Evolutionary conservation across 805 yeast genomes (phyloP), one percentile per base, ranked within the genome.

Genomic region (Candida odintsovae): DNA sequence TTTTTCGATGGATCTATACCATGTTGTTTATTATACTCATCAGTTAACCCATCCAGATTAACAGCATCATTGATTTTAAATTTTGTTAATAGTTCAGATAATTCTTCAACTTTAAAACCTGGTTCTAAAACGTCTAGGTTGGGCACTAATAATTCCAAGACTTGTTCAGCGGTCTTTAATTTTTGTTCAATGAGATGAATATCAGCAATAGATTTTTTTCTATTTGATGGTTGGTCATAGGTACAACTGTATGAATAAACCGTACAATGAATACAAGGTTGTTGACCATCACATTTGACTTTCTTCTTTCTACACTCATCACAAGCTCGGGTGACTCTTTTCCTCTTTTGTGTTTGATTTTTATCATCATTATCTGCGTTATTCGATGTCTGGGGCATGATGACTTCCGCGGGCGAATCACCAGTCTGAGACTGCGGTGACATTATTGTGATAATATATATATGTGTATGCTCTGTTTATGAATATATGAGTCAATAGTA

Each of bases 171-270:
- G 35, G 52, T 47, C 48, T 63, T 64, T 33, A 71, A 51, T 40
- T 65, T 64, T 20, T 64, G 50, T 42, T 71, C 75, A 11, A 67
- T 58, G 26, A 63, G 51, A 48, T 53, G 60, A 38, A 60, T 52
- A 44, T 61, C 70, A 15, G 61, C 57, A 13, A 51, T 53, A 2
- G 56, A 50, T 41, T 58, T 78, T 57, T 77, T 78, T 42, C 86
- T 65, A 46, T 73, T 56, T 15, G 62, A 50, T 10, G 62, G 62
- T 45, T 86, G 90, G 57, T 86, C 87, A 62, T 89, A 89, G 0
- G 95, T 82, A 64, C 97, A 89, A 45, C 79, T 84, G 63, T 83
- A 82, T 16, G 85, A 78, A 63, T 85, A 86, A 1, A 85, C 94
- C 0, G 90, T 81, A 58, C 96, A 89, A 62, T 82, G 88, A 28